A percentile compares a stretch with the other conserved stretches of the same genome.
phyloP scores from a whole-genome alignment of 2,329 filamentous ascomycete genomes.

The Ceratocystiopsis minuta region DNA sequence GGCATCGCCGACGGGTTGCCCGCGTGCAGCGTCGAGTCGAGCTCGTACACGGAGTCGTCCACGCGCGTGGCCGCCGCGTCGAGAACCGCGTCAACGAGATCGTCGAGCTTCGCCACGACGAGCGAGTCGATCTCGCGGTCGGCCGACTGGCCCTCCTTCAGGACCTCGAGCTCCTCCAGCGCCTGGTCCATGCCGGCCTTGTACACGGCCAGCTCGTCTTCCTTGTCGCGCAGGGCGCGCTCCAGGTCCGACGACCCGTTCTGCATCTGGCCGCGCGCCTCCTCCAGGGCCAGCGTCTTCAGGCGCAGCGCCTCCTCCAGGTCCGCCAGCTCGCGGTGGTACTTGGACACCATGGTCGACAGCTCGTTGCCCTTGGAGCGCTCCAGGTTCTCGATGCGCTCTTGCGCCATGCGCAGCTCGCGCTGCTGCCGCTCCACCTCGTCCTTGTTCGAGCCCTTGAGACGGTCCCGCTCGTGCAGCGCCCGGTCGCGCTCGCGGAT shows the following conservation, averaged over 20 bases:
- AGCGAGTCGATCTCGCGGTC: slow-evolving; percentile 86
- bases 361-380: slow-evolving; percentile 87
- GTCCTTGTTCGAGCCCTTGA: slow-evolving; percentile 74
- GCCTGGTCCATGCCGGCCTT: slow-evolving; percentile 97
- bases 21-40: slow-evolving; percentile 95
- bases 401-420: slow-evolving; percentile 79
- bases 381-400: slow-evolving; percentile 82
- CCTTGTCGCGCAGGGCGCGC: slow-evolving; percentile 73
- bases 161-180: slow-evolving; percentile 75
- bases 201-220: slow-evolving; percentile 95
- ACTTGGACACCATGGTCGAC: slow-evolving; percentile 83
- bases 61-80: slow-evolving; percentile 86
- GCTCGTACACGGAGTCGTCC: slow-evolving; percentile 89
- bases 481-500: slow-evolving; percentile 90
- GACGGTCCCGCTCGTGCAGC: slow-evolving; percentile 77
- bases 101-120: slow-evolving; percentile 82
- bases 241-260: slow-evolving; percentile 79
- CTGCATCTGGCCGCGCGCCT: slow-evolving; percentile 57
- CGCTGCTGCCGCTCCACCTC: slow-evolving; percentile 89
- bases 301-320: slow-evolving; percentile 79
- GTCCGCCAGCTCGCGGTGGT: slow-evolving; percentile 94
- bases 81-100: slow-evolving; percentile 91
- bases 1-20: slow-evolving; percentile 97
- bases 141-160: slow-evolving; percentile 57
- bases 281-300: slow-evolving; percentile 76